phyloP scores from a whole-genome alignment of 805 yeast species.

The Kazachstania kunashirensis region DNA sequence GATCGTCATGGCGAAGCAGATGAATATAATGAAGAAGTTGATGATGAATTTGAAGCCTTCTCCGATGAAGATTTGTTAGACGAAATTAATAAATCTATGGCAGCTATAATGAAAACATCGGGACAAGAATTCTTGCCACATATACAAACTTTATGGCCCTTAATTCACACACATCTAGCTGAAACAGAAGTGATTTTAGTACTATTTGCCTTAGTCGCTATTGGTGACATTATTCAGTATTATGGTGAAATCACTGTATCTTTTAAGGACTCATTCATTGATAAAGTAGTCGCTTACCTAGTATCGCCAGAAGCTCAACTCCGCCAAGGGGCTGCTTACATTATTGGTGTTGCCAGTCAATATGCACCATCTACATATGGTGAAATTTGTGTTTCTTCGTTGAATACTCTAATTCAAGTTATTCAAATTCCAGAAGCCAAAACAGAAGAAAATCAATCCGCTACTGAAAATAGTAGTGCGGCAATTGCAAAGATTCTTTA shows the following conservation, averaged over 20 bases:
- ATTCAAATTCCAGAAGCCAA: conserved; percentile 71
- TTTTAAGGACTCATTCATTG: conserved; percentile 56
- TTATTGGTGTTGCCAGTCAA: conserved; percentile 81
- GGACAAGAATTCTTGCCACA: conserved; percentile 50
- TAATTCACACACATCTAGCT: conserved; percentile 46
- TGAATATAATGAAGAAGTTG: conserved; percentile 79
- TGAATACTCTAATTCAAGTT: conserved; percentile 66
- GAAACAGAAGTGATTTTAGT: conserved; percentile 62
- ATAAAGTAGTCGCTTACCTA: conserved; percentile 56
- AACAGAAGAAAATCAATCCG: conserved; percentile 71
- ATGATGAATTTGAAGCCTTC: conserved; percentile 71
- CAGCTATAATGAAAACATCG: conserved; percentile 57
- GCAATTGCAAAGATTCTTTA: conserved; percentile 80
- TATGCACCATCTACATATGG: conserved; percentile 57
- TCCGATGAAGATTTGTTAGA: conserved; percentile 87
- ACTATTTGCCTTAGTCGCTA: conserved; percentile 68
- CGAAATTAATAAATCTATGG: conserved; percentile 69
- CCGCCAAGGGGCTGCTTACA: conserved; percentile 80
- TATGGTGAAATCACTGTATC: conserved; percentile 59
- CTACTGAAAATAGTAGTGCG: conserved; percentile 78
- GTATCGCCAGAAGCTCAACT: conserved; percentile 58
- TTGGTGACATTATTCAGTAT: conserved; percentile 73
- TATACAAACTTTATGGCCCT: conserved; percentile 56
- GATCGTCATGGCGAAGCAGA: conserved; percentile 69
- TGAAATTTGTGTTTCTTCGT: conserved; percentile 55